Evolutionary conservation across 1,284 basidiomycete genomes (phyloP).

Genomic region (Leccinum solheimii): DNA sequence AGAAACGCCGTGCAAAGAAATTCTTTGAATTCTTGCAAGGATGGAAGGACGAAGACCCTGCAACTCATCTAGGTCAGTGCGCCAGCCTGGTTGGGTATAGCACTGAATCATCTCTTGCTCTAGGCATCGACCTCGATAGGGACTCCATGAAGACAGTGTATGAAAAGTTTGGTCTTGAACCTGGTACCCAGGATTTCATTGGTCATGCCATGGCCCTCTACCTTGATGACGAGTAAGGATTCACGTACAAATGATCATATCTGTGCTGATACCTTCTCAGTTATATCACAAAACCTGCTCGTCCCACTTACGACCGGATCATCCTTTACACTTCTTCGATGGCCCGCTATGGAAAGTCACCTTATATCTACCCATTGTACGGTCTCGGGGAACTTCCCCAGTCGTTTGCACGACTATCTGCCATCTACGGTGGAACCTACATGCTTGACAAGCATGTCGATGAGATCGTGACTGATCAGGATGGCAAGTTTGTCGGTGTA

Average conservation of each 20-base stretch:
- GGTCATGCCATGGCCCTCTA: constrained; percentile 99
- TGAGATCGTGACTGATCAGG: constrained; percentile 82
- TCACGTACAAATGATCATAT: neutral
- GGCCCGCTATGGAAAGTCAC: constrained; percentile 99
- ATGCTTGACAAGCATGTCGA: constrained; percentile 98
- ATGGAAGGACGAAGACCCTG: constrained; percentile 93
- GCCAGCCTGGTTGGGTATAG: neutral
- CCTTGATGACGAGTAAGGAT: constrained; percentile 91
- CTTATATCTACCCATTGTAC: constrained; percentile 99
- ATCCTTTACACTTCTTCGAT: constrained; percentile 98
- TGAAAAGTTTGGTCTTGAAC: constrained; percentile 95
- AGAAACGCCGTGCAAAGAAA: constrained; percentile 97
- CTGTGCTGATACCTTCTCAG: constrained; percentile 41
- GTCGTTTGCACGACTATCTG: constrained; percentile 96
- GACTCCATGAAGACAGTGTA: constrained; percentile 93
- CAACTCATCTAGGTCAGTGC: constrained; percentile 87
- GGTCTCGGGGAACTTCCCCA: constrained; percentile 99
- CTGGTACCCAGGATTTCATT: constrained; percentile 98
- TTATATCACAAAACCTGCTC: constrained; percentile 91
- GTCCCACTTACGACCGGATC: constrained; percentile 92
- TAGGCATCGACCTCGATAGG: constrained; percentile 84
- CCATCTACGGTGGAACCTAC: constrained; percentile 99
- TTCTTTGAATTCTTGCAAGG: constrained; percentile 98
- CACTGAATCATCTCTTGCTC: constrained; percentile 6
- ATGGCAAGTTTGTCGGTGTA: constrained; percentile 94